Evolutionary conservation across 148 eudicot genomes (phyloP).

Genomic region (Nyssa sinensis): DNA sequence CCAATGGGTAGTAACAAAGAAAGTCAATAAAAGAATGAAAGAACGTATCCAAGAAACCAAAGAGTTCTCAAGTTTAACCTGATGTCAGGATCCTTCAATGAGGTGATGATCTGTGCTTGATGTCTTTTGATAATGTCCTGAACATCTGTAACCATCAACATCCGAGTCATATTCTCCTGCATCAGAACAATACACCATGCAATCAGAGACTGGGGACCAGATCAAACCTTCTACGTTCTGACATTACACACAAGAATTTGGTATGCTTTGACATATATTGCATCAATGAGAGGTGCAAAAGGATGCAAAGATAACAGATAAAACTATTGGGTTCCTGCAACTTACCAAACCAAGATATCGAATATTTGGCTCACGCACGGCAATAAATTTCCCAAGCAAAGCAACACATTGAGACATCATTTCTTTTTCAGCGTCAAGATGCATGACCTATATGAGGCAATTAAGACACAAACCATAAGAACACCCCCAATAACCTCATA

Average conservation of each 20-base stretch:
- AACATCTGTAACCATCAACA: constrained; percentile 99
- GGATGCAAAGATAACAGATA: constrained; percentile 1
- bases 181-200: constrained; percentile 20
- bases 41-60: neutral
- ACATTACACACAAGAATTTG: neutral
- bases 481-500: neutral
- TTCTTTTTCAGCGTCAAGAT: constrained; percentile 99
- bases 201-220: neutral
- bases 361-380: constrained; percentile 98
- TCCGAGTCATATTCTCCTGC: constrained; percentile 98
- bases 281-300: constrained; percentile 8
- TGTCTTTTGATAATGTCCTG: constrained; percentile 93
- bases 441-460: constrained; percentile 74
- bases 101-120: constrained; percentile 97
- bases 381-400: constrained; percentile 97
- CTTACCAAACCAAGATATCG: constrained; percentile 97
- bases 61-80: constrained; percentile 40
- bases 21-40: too few species aligned
- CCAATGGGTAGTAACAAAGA: neutral
- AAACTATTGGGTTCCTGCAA: constrained; percentile 11
- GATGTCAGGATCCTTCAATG: constrained; percentile 95
- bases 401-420: constrained; percentile 99
- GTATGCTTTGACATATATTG: neutral
- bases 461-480: constrained; percentile 10
- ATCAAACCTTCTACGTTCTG: constrained; percentile 9